Percentiles rank a stretch among this genome's conserved stretches.
phyloP scores from a whole-genome alignment of 2,329 filamentous ascomycete species.

The Aureobasidium sp. region DNA sequence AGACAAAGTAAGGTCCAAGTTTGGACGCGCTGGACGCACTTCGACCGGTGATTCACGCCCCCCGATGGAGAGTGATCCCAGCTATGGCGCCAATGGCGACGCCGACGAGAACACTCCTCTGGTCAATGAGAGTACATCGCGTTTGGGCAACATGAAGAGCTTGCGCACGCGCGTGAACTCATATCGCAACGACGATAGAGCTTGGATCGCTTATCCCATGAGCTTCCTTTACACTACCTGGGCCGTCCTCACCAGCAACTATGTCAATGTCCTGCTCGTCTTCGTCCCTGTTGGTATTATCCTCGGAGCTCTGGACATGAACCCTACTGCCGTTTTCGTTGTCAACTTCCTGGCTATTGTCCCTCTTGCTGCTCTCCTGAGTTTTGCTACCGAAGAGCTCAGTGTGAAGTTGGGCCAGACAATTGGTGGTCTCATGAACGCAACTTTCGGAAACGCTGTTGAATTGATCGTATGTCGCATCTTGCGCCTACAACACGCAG shows the following conservation, averaged over 20 bases:
- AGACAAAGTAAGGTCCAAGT: conserved; percentile 13
- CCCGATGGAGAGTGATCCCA: conserved; percentile 53
- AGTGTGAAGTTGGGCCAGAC: conserved; percentile 71
- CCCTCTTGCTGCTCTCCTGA: conserved; percentile 76
- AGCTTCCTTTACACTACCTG: conserved; percentile 30
- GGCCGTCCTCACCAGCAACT: conserved; percentile 39
- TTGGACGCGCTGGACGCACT: conserved; percentile 9
- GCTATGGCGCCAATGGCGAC: conserved; percentile 42
- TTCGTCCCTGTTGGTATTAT: conserved; percentile 66
- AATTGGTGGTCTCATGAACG: conserved; percentile 80
- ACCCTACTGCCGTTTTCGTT: conserved; percentile 64
- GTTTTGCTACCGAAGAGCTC: conserved; percentile 85
- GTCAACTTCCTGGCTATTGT: conserved; percentile 94
- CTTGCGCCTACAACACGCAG: background rate
- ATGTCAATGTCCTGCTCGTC: conserved; percentile 62
- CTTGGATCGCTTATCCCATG: conserved; percentile 25
- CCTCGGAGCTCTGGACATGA: conserved; percentile 54
- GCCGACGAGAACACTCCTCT: conserved; percentile 23
- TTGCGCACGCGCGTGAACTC: conserved; percentile 1
- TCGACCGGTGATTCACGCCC: background rate
- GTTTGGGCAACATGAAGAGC: conserved; percentile 16
- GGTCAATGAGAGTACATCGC: conserved; percentile 15
- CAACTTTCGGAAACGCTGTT: conserved; percentile 65
- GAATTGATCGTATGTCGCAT: conserved; percentile 37
- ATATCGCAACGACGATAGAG: conserved; percentile 20